Base-by-base conservation (phyloP, 2,329 filamentous ascomycete species). In the Calonectria multiphialidica region DNA sequence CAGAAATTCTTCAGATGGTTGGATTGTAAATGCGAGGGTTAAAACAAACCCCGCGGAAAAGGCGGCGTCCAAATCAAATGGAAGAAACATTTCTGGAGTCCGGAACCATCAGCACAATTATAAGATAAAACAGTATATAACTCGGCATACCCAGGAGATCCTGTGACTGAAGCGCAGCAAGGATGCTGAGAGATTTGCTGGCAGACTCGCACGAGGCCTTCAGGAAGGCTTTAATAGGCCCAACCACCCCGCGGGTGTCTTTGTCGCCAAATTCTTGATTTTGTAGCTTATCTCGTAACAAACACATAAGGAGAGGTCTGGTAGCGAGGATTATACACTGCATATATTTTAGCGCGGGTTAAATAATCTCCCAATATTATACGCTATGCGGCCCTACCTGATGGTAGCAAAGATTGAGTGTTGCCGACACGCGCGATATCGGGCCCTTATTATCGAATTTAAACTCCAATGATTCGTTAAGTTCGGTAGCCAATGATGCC, bases 391-490 rank as follows among this genome's bases (percentile, higher is more conserved):
- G 16, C 21, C 44, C 4, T 42, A 47, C 69, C 23, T 71, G 69
- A 15, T 71, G 69, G 5, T 71, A 71, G 23, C 69, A 71, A 28
- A 71, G 64, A 57, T 71, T 71, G 9, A 71, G 21, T 12, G 69
- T 71, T 8, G 69, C 69, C 0, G 69, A 68, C 5, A 71, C 57
- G 16, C 69, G 69, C 1, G 65, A 63, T 35, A 71, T 61, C 1
- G 69, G 69, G 9, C 65, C 66, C 2, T 42, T 44, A 2, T 37
- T 47, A 5, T 66, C 40, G 2, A 66, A 61, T 40, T 57, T 71
- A 6, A 63, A 18, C 4, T 71, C 69, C 2, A 44, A 21, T 0
- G 69, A 63, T 15, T 47, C 28, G 3, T 67, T 66, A 12, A 71
- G 57, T 13, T 71, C 65, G 7, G 37, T 33, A 2, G 53, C 69